Base-by-base conservation (phyloP, 2,329 filamentous ascomycete species). In the Colletotrichum tofieldiae region DNA sequence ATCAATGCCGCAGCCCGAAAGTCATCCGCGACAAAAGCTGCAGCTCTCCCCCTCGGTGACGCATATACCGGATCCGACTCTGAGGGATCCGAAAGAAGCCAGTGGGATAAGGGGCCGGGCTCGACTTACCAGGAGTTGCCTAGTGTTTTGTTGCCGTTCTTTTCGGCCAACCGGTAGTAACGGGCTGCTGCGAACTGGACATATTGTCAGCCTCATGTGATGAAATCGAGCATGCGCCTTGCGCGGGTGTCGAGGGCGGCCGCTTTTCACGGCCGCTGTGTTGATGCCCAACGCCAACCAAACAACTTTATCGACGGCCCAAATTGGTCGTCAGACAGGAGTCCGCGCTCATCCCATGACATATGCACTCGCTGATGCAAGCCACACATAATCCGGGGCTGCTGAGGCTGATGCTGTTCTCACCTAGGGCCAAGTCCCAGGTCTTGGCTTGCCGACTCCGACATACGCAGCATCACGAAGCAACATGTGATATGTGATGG, bases 91-190 rank as follows among this genome's bases (percentile, higher is more conserved):
- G 51, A 58, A 58, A 39, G 32, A 59, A 47, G 26, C 35, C 59
- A 72, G 65, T 72, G 72, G 60, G 61, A 23, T 63, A 70, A 76
- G 74, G 63, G 75, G 63, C 71, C 67, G 39, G 70, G 75, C 67
- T 74, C 72, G 58, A 89, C 93, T 83, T 92, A 98, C 96, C 96
- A 99, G 77, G 94, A 93, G 85, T 98, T 98, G 74, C 96, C 96
- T 75, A 98, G 86, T 67, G 91, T 95, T 86, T 97, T 98, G 83
- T 92, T 93, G 62, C 96, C 96, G 80, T 92, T 93, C 79, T 94
- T 88, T 84, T 98, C 96, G 47, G 96, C 95, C 78, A 96, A 88
- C 78, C 96, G 94, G 82, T 98, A 94, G 84, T 98, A 98, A 83
- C 93, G 94, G 76, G 96, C 95, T 78, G 96, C 89, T 77, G 88